Conservation (phyloP, 306 rosid genomes). For the Corylus americana region DNA sequence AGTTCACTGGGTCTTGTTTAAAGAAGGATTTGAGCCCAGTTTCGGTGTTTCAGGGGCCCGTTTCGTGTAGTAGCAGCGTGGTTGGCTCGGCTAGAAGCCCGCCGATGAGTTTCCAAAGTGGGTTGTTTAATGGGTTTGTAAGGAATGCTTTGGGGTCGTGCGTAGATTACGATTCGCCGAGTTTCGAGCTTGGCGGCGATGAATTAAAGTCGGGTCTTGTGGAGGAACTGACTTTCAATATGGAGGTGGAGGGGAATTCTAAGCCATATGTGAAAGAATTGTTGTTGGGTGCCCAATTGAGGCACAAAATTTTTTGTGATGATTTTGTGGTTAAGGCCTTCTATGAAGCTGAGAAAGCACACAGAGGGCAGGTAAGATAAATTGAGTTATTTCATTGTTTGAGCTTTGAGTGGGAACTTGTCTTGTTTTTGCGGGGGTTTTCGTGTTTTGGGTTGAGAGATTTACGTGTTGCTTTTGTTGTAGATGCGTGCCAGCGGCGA, state of each 20-base stretch:
- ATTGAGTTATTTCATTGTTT: background rate
- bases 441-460: slow-evolving; percentile 20
- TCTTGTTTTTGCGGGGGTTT: slow-evolving; percentile 11
- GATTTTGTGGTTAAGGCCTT: slow-evolving; percentile 89
- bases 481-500: slow-evolving; percentile 93
- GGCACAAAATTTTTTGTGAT: slow-evolving; percentile 78
- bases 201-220: slow-evolving; percentile 43
- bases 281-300: slow-evolving; percentile 73
- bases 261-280: slow-evolving; percentile 79
- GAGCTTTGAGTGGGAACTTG: background rate
- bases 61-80: slow-evolving; percentile 63
- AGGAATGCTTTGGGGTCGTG: slow-evolving; percentile 81
- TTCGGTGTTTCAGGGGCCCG: slow-evolving; percentile 87
- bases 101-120: slow-evolving; percentile 22
- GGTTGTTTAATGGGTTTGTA: slow-evolving; percentile 77
- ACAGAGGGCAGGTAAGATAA: slow-evolving; percentile 80
- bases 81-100: slow-evolving; percentile 42
- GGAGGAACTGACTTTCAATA: slow-evolving; percentile 80
- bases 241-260: slow-evolving; percentile 60
- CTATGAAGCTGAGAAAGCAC: slow-evolving; percentile 92
- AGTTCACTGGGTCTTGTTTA: slow-evolving; percentile 58
- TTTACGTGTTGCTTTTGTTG: slow-evolving; percentile 19
- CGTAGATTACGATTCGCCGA: slow-evolving; percentile 64
- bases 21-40: slow-evolving; percentile 85
- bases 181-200: slow-evolving; percentile 35